phyloP scores from a whole-genome alignment of 2,329 filamentous ascomycete genomes.

The Aureobasidium leucospermi region DNA sequence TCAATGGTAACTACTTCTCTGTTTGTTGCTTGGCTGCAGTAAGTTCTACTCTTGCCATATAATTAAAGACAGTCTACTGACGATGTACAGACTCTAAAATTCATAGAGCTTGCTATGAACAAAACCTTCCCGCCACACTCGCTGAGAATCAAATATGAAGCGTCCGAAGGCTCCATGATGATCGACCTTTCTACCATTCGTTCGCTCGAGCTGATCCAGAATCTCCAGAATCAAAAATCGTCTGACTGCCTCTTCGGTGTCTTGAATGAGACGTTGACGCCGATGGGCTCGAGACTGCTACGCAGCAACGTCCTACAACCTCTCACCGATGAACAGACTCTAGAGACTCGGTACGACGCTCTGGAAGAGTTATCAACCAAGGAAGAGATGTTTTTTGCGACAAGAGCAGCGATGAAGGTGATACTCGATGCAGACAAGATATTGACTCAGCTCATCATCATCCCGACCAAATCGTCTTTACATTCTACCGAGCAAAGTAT shows the following conservation, averaged over 20 bases:
- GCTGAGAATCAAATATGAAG: slow-evolving; percentile 76
- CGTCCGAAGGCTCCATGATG: slow-evolving; percentile 89
- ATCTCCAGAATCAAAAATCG: slow-evolving; percentile 68
- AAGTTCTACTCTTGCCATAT: slow-evolving; percentile 28
- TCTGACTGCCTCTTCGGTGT: slow-evolving; percentile 78
- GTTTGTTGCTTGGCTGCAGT: slow-evolving; percentile 82
- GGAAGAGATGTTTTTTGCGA: slow-evolving; percentile 75
- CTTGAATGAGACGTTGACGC: slow-evolving; percentile 75
- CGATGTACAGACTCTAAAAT: slow-evolving; percentile 63
- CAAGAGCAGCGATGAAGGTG: slow-evolving; percentile 66
- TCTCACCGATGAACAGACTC: slow-evolving; percentile 61
- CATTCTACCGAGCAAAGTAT: slow-evolving; percentile 70
- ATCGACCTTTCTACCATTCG: slow-evolving; percentile 84
- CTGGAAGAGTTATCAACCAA: slow-evolving; percentile 73
- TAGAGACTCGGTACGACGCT: slow-evolving; percentile 70
- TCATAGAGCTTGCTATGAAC: slow-evolving; percentile 62
- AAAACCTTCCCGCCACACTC: slow-evolving; percentile 70
- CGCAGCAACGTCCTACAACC: slow-evolving; percentile 85
- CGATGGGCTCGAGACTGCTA: slow-evolving; percentile 80
- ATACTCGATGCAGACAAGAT: slow-evolving; percentile 76
- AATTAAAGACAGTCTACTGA: not conserved
- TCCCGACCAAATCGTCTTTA: slow-evolving; percentile 59
- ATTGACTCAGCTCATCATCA: slow-evolving; percentile 75
- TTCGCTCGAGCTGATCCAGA: slow-evolving; percentile 85
- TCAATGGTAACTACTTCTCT: slow-evolving; percentile 78